A percentile compares a stretch with the other conserved stretches of the same genome.
phyloP scores from a whole-genome alignment of 371 early-diverging fungal species.

The Sporodiniella umbellata region DNA sequence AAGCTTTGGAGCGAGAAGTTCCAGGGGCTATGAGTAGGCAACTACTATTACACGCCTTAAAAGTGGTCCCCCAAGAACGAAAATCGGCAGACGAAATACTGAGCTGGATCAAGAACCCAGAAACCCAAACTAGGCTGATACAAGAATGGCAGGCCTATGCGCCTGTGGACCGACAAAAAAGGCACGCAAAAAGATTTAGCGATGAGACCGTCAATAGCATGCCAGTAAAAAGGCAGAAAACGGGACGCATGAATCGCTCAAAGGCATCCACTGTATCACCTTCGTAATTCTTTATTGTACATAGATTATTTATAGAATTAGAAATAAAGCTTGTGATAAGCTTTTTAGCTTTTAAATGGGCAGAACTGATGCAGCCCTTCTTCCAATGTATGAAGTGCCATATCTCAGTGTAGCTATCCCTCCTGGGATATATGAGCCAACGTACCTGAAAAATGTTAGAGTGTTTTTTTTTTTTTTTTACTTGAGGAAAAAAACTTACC shows the following conservation, averaged over 20 bases:
- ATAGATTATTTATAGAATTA: conserved; percentile 2
- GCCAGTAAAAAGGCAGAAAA: conserved; percentile 1
- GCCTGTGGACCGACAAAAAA: conserved; percentile 26
- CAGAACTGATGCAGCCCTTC: conserved; percentile 44
- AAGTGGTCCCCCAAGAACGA: conserved; percentile 44
- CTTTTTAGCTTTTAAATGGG: conserved; percentile 28
- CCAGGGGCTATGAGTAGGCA: conserved; percentile 43
- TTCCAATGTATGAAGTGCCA: conserved; percentile 42
- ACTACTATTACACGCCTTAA: conserved; percentile 44
- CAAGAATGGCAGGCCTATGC: conserved; percentile 41
- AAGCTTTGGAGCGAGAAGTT: conserved; percentile 48
- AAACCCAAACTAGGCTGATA: conserved; percentile 24
- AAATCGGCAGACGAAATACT: conserved; percentile 38
- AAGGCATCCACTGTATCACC: neutral
- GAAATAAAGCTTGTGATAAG: neutral
- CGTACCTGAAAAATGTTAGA: conserved; percentile 40
- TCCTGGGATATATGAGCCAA: conserved; percentile 55
- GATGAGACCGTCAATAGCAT: conserved; percentile 8
- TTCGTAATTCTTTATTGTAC: neutral
- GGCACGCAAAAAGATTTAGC: conserved; percentile 28
- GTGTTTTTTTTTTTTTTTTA: too few species aligned
- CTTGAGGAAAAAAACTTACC: conserved; percentile 26
- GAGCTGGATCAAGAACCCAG: conserved; percentile 32
- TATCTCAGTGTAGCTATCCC: conserved; percentile 48
- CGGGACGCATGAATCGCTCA: neutral